Percentiles rank a stretch among this genome's conserved stretches.
phyloP scores from a whole-genome alignment of 371 early-diverging fungal genomes.

The Syncephalastrum racemosum region DNA sequence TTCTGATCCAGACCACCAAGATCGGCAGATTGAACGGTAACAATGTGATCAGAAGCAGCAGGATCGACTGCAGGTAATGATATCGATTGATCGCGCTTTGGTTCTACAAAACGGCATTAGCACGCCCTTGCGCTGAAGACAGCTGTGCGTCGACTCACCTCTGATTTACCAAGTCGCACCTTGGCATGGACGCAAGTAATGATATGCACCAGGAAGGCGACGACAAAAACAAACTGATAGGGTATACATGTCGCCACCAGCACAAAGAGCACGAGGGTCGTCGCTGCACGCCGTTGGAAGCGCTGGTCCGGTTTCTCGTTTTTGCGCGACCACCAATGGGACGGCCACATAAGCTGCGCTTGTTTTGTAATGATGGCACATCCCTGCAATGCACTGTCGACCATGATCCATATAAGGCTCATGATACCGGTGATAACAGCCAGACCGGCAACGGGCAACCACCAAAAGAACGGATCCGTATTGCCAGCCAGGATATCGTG shows the following conservation, averaged over 20 bases:
- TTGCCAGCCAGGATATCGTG: conserved; percentile 54
- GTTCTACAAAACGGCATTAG: too few relatives aligned
- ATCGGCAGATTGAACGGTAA: conserved; percentile 62
- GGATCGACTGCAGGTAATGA: conserved; percentile 59
- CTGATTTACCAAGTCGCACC: conserved; percentile 41
- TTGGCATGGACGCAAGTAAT: conserved; percentile 54
- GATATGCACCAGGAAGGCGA: conserved; percentile 74
- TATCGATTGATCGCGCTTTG: conserved; percentile 48
- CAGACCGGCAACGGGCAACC: conserved; percentile 56
- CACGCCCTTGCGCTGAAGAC: conserved; percentile 12
- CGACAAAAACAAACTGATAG: conserved; percentile 81
- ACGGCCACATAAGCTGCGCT: neutral
- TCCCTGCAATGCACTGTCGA: conserved; percentile 20
- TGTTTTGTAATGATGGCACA: conserved; percentile 5
- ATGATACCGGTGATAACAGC: conserved; percentile 53
- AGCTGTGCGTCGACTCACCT: conserved; percentile 9
- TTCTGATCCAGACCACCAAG: conserved; percentile 64
- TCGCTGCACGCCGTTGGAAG: conserved; percentile 53
- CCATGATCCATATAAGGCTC: conserved; percentile 49
- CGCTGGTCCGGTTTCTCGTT: conserved; percentile 37
- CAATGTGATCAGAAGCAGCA: conserved; percentile 57
- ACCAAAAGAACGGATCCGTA: conserved; percentile 66
- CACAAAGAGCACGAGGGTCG: conserved; percentile 58
- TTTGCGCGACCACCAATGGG: conserved; percentile 17
- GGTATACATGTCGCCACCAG: conserved; percentile 76